Conservation (phyloP, 495 filamentous ascomycete genomes). For the Amphirosellinia nigrospora region DNA sequence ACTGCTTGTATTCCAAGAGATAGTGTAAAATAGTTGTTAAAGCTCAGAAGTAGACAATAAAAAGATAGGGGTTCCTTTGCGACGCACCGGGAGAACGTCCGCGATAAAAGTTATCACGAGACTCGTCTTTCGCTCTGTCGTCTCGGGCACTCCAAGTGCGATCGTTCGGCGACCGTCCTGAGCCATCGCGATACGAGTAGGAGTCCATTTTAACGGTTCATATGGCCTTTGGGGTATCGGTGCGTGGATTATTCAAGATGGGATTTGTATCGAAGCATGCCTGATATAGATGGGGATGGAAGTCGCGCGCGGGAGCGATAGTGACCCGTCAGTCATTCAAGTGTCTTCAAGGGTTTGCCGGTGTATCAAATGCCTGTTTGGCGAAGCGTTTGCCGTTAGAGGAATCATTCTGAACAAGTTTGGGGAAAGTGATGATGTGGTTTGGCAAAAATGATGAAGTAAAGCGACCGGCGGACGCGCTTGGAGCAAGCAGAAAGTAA, state of each 20-base stretch:
- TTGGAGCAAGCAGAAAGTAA: slow-evolving; percentile 43
- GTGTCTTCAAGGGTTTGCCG: slow-evolving; percentile 35
- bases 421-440: slow-evolving; percentile 38
- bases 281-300: slow-evolving; percentile 21
- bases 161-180: slow-evolving; percentile 57
- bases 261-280: slow-evolving; percentile 2
- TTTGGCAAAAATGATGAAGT: slow-evolving; percentile 35
- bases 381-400: slow-evolving; percentile 60
- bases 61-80: not conserved
- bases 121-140: slow-evolving; percentile 56
- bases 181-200: slow-evolving; percentile 50
- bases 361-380: slow-evolving; percentile 48
- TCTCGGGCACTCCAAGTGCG: slow-evolving; percentile 57
- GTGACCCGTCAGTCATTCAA: slow-evolving; percentile 36
- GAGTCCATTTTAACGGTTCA: slow-evolving; percentile 48
- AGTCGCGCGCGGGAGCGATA: slow-evolving; percentile 1
- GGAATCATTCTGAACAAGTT: slow-evolving; percentile 45
- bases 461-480: slow-evolving; percentile 34
- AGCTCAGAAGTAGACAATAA: not conserved
- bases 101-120: slow-evolving; percentile 59
- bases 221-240: not conserved
- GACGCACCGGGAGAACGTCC: slow-evolving; percentile 63
- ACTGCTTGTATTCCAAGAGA: not conserved
- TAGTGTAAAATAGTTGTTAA: not conserved
- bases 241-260: slow-evolving; percentile 2